phyloP scores from a whole-genome alignment of 371 early-diverging fungal species.

The Umbelopsis sp. region DNA sequence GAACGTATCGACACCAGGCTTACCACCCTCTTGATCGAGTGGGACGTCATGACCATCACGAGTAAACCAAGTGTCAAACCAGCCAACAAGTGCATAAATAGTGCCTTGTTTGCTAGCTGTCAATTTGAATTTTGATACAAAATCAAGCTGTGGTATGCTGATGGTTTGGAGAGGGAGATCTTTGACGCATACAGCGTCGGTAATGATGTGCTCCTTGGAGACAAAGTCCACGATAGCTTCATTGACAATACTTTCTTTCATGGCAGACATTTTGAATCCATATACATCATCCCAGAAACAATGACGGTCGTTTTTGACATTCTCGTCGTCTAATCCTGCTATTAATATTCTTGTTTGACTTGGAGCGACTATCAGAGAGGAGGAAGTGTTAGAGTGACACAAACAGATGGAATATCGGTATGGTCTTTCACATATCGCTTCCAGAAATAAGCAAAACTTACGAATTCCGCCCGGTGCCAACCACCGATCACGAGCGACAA shows the following conservation, averaged over 20 bases:
- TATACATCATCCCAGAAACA: constrained; percentile 91
- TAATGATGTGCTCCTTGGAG: constrained; percentile 66
- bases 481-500: constrained; percentile 83
- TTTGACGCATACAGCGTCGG: constrained; percentile 67
- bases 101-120: constrained; percentile 60
- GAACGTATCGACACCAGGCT: constrained; percentile 37
- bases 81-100: constrained; percentile 77
- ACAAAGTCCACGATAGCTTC: constrained; percentile 72
- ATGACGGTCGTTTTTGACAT: constrained; percentile 75
- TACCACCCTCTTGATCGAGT: constrained; percentile 37
- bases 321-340: constrained; percentile 77
- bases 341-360: constrained; percentile 81
- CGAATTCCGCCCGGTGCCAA: constrained; percentile 69
- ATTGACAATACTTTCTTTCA: constrained; percentile 66
- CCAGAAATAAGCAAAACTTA: constrained; percentile 30
- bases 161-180: constrained; percentile 72
- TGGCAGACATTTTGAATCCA: constrained; percentile 85
- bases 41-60: constrained; percentile 63
- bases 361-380: constrained; percentile 59
- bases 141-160: constrained; percentile 54
- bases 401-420: background rate
- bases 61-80: constrained; percentile 87
- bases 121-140: constrained; percentile 63
- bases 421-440: no score
- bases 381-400: background rate